Evolutionary conservation across 352 stramenopile genomes (phyloP).

Genomic region (Phytophthora parvispora): DNA sequence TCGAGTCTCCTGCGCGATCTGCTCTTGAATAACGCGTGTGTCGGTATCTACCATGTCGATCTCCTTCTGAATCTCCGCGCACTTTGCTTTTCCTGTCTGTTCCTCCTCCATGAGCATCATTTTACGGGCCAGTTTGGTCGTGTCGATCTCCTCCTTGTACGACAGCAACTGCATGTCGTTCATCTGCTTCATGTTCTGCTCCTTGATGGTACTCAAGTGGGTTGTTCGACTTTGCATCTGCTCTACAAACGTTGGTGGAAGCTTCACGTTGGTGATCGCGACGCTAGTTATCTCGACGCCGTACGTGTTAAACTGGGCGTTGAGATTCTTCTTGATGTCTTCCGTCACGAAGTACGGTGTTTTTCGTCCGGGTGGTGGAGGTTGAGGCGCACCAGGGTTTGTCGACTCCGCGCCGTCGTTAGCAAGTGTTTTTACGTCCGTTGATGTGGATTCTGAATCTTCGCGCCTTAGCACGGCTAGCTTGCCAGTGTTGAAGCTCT

Average conservation of each 20-base stretch:
- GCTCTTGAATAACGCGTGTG: conserved; percentile 37
- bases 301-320: conserved; percentile 71
- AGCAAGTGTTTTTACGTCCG: conserved; percentile 2
- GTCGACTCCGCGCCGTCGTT: neutral
- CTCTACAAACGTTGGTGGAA: conserved; percentile 62
- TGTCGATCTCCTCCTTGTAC: conserved; percentile 55
- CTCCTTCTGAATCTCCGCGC: conserved; percentile 52
- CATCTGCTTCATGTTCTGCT: conserved; percentile 82
- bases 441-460: neutral
- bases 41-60: conserved; percentile 51
- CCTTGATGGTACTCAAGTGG: conserved; percentile 62
- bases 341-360: conserved; percentile 52
- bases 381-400: conserved; percentile 9
- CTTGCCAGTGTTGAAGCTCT: conserved; percentile 57
- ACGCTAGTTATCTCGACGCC: conserved; percentile 72
- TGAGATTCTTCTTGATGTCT: conserved; percentile 73
- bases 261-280: conserved; percentile 69
- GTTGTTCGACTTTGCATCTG: conserved; percentile 77
- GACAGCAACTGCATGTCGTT: conserved; percentile 72
- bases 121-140: conserved; percentile 50
- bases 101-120: conserved; percentile 64
- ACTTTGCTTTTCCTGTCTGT: conserved; percentile 50
- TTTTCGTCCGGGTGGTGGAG: conserved; percentile 5
- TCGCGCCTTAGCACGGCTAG: conserved; percentile 33
- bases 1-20: conserved; percentile 44